These are phyloP conservation scores for Aureobasidium sp. DNA, from an alignment of 2,329 filamentous ascomycete genomes.

Conservation along the genomic window DNA sequence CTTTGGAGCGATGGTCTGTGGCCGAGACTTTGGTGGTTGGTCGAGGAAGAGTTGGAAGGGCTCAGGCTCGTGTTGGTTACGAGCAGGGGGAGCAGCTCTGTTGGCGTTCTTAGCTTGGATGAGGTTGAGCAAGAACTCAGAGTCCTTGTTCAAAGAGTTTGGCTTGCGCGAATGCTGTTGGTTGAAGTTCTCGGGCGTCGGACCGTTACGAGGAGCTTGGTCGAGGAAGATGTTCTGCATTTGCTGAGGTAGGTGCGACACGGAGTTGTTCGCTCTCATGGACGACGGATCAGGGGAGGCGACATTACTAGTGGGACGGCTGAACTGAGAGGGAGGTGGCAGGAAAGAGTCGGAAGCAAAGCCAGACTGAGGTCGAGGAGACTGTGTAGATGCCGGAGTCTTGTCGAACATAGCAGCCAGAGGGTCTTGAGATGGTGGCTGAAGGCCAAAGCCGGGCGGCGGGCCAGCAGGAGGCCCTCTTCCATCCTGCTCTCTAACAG, in stretches of 20 bases:
- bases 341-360: constrained; percentile 2
- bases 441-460: not conserved
- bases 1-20: constrained; percentile 31
- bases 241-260: constrained; percentile 11
- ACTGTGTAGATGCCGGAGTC: not conserved
- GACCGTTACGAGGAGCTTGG: constrained; percentile 13
- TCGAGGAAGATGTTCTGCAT: constrained; percentile 9
- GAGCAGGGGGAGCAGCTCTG: constrained; percentile 28
- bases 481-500: constrained; percentile 14
- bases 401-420: constrained; percentile 14
- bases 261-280: not conserved
- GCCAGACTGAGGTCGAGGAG: constrained; percentile 8
- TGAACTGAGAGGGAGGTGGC: constrained; percentile 4
- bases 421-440: not conserved
- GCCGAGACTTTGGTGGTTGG: constrained; percentile 19
- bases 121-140: constrained; percentile 77
- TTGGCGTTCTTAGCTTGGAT: constrained; percentile 50
- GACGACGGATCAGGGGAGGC: constrained; percentile 6
- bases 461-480: constrained; percentile 3
- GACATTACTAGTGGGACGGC: constrained; percentile 6
- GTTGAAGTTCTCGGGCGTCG: constrained; percentile 18
- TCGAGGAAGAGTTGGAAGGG: constrained; percentile 31
- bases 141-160: constrained; percentile 49
- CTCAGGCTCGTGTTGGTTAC: constrained; percentile 24
- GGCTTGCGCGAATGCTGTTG: constrained; percentile 31